phyloP scores from a whole-genome alignment of 441 rosid genomes.

The Syzygium malaccense region DNA sequence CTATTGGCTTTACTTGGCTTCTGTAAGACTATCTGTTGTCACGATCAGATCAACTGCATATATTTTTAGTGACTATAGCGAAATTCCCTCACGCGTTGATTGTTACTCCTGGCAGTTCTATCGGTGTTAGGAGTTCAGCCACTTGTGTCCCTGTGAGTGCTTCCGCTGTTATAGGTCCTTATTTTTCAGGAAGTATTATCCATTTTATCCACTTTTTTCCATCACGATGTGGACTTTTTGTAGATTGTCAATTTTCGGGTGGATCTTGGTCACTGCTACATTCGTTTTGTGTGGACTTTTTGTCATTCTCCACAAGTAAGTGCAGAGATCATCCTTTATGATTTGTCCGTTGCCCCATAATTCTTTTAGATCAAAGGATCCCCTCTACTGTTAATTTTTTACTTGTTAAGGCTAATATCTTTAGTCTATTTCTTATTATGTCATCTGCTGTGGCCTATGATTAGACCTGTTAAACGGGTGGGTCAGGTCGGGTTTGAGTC shows the following conservation, averaged over 20 bases:
- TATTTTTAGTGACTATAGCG: not conserved
- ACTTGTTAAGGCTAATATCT: not conserved
- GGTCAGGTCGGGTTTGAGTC: no score
- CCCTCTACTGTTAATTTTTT: not conserved
- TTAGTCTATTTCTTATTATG: not conserved
- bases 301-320: not conserved
- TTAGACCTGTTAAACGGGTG: no score
- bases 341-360: not conserved
- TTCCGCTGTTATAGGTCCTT: not conserved
- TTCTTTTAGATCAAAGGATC: not conserved
- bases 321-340: not conserved
- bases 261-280: not conserved
- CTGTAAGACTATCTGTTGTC: conserved; percentile 31
- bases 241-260: not conserved
- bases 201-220: not conserved
- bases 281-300: not conserved
- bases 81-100: not conserved
- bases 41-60: not conserved
- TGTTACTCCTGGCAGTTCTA: conserved; percentile 28
- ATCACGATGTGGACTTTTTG: not conserved
- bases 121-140: conserved; percentile 42
- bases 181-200: not conserved
- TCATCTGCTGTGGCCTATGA: not conserved
- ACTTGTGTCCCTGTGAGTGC: conserved; percentile 56
- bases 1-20: conserved; percentile 52